Evolutionary conservation across 2,329 filamentous ascomycete genomes (phyloP).

Genomic region (Penicillium sp.): DNA sequence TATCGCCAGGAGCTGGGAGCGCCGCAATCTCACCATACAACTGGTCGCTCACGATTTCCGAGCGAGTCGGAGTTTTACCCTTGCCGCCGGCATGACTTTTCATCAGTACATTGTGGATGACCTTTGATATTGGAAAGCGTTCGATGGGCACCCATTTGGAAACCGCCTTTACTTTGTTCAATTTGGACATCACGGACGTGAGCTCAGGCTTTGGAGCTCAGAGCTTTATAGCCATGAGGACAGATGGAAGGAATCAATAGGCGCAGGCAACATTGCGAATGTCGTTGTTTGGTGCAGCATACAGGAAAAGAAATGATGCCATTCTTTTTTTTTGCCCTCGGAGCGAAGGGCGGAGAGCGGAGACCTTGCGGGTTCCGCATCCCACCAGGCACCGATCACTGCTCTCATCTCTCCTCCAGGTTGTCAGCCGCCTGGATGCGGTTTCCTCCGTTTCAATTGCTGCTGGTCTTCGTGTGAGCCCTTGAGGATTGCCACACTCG

Average conservation of each 20-base stretch:
- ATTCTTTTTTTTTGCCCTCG: neutral
- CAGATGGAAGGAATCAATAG: too few species aligned
- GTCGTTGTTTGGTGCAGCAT: too few species aligned
- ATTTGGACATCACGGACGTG: too few species aligned
- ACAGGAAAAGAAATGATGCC: too few species aligned
- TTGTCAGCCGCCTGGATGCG: conserved; percentile 5
- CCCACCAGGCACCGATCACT: conserved; percentile 7
- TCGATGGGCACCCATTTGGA: neutral
- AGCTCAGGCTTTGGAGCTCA: too few species aligned
- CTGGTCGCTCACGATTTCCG: conserved; percentile 26
- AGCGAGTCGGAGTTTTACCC: neutral
- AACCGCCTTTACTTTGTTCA: too few species aligned
- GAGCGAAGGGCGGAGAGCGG: conserved; percentile 1
- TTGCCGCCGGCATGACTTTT: too few species aligned
- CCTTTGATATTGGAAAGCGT: neutral
- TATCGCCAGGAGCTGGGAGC: neutral
- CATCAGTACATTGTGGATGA: too few species aligned
- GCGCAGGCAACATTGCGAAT: too few species aligned
- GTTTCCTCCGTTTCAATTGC: conserved; percentile 10
- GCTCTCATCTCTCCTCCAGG: neutral
- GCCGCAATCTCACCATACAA: conserved; percentile 29
- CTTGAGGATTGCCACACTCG: conserved; percentile 10
- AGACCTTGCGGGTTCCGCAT: conserved; percentile 15
- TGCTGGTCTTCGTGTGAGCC: conserved; percentile 15
- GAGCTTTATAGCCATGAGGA: too few species aligned